Evolutionary conservation across 805 yeast genomes (phyloP), one percentile per base, ranked within the genome.

Genomic region (Saccharomycopsis sp.): DNA sequence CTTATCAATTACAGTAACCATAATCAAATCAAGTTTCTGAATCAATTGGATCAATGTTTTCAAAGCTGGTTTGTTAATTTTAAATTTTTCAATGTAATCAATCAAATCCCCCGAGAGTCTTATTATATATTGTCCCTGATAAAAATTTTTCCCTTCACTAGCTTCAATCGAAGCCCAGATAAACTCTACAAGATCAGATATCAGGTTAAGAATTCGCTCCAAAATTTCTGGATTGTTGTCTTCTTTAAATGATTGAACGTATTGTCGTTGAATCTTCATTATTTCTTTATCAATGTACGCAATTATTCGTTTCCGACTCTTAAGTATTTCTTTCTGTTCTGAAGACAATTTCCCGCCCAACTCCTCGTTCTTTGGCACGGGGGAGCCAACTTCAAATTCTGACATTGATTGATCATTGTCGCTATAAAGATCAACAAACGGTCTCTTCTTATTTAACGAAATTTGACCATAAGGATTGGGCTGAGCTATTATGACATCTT

Each of bases 91-190:
- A 6, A 79, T 52, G 53, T 74, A 82, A 51, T 81, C 89, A 39
- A 77, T 70, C 23, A 81, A 55, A 50, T 82, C 88, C 40, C 83
- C 86, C 40, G 85, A 74, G 2, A 84, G 68, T 33, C 71, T 69
- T 20, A 85, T 63, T 14, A 82, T 59, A 53, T 81, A 82, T 42
- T 77, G 77, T 0, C 72, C 66, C 57, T 81, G 89, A 1, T 85
- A 85, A 55, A 74, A 75, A 27, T 61, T 45, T 16, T 51, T 21
- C 23, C 47, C 28, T 23, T 45, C 43, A 9, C 35, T 7, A 38
- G 50, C 19, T 53, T 19, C 24, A n/a, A 40, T 32, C n/a, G 39
- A 17, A 8, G 8, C 35, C 85, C 86, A 80, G 4, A 84, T 60
- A 33, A 85, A 65, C 38, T 72, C 75, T 1, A 75, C 48, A 4